Evolutionary conservation across 208 protist genomes (phyloP).

Genomic region (Trypanosoma avium): DNA sequence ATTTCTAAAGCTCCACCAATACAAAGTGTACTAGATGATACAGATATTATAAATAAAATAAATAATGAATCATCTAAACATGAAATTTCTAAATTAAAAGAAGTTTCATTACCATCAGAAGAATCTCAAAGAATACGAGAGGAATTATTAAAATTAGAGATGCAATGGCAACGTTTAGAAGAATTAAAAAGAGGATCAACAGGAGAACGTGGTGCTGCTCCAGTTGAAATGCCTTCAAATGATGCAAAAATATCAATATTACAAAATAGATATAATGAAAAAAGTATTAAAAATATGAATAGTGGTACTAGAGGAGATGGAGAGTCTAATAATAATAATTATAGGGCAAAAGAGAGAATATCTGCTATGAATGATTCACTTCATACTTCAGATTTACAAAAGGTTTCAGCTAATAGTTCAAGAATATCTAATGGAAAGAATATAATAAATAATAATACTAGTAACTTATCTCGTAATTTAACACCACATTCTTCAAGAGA

Average conservation of each 20-base stretch:
- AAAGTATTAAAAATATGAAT: background rate
- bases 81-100: background rate
- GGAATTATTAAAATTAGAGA: slow-evolving; percentile 65
- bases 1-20: slow-evolving; percentile 1
- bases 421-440: no score
- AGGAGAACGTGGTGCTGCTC: slow-evolving; percentile 12
- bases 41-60: background rate
- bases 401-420: no score
- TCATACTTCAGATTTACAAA: background rate
- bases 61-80: background rate
- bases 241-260: background rate
- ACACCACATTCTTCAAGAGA: background rate
- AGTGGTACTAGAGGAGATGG: no score
- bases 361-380: background rate
- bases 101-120: background rate
- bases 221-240: slow-evolving; percentile 10
- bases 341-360: background rate
- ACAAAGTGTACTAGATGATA: slow-evolving; percentile 1
- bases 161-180: slow-evolving; percentile 74
- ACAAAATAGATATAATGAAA: background rate
- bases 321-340: background rate
- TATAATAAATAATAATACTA: background rate
- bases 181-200: slow-evolving; percentile 37
- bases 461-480: slow-evolving; percentile 8
- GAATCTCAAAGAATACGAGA: slow-evolving; percentile 31